Evolutionary conservation across 1,284 basidiomycete species (phyloP).

Genomic region (Apiotrichum akiyoshidainum): DNA sequence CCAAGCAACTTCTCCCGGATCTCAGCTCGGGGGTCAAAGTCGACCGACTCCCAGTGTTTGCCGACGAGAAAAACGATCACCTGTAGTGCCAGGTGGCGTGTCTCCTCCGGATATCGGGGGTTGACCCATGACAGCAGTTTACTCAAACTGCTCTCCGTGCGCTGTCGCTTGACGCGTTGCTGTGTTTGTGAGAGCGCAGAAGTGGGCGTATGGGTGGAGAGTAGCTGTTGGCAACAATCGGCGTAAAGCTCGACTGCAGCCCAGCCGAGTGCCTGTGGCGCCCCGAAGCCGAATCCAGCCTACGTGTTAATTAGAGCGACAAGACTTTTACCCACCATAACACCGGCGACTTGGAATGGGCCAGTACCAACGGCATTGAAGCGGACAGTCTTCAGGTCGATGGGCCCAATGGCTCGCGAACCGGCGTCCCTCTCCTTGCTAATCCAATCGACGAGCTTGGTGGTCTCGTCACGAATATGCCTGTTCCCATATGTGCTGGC

Average conservation of each 20-base stretch:
- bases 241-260: slow-evolving; percentile 76
- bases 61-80: slow-evolving; percentile 78
- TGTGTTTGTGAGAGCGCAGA: background rate
- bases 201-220: background rate
- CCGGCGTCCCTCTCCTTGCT: slow-evolving; percentile 65
- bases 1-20: slow-evolving; percentile 60
- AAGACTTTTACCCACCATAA: slow-evolving; percentile 20
- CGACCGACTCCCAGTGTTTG: slow-evolving; percentile 65
- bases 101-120: slow-evolving; percentile 36
- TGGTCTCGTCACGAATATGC: slow-evolving; percentile 56
- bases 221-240: slow-evolving; percentile 58
- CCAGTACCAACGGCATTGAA: slow-evolving; percentile 7
- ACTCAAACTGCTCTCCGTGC: slow-evolving; percentile 55
- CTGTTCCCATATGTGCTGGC: background rate
- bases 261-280: slow-evolving; percentile 73
- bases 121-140: slow-evolving; percentile 58
- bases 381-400: slow-evolving; percentile 59
- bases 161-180: slow-evolving; percentile 53
- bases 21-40: slow-evolving; percentile 58
- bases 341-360: slow-evolving; percentile 26
- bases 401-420: slow-evolving; percentile 55
- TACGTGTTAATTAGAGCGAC: slow-evolving; percentile 10
- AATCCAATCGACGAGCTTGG: slow-evolving; percentile 54
- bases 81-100: slow-evolving; percentile 62
- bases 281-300: slow-evolving; percentile 68